phyloP scores from a whole-genome alignment of 2,329 filamentous ascomycete genomes.

The Ramularia collo-cygni region DNA sequence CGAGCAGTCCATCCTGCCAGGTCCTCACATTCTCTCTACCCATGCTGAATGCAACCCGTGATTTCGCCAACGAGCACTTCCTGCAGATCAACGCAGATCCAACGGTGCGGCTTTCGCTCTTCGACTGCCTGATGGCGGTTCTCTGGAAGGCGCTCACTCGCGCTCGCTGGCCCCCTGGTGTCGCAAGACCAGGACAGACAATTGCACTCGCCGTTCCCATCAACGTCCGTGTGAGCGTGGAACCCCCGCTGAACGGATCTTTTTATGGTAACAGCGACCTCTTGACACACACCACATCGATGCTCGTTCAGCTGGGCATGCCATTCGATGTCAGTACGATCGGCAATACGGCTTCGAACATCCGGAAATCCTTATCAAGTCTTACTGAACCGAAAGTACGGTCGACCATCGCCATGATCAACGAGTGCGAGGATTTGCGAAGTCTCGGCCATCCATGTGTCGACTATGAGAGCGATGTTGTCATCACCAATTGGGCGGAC shows the following conservation, averaged over 20 bases:
- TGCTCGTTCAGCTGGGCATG: conserved; percentile 6
- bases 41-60: conserved; percentile 7
- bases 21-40: conserved; percentile 15
- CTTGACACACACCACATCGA: conserved; percentile 5
- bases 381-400: conserved; percentile 11
- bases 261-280: conserved; percentile 13
- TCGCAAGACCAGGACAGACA: neutral
- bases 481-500: conserved; percentile 18
- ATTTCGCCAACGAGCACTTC: conserved; percentile 14
- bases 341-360: conserved; percentile 1
- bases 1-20: conserved; percentile 6
- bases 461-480: conserved; percentile 9
- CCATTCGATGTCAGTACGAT: conserved; percentile 15
- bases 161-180: conserved; percentile 7
- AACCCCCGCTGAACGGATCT: conserved; percentile 4
- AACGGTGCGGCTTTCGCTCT: conserved; percentile 4
- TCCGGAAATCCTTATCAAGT: conserved; percentile 3
- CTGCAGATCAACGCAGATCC: conserved; percentile 2
- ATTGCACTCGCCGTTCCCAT: conserved; percentile 7
- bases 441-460: neutral
- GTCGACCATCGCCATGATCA: conserved; percentile 15
- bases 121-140: conserved; percentile 16
- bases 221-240: conserved; percentile 12
- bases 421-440: conserved; percentile 7
- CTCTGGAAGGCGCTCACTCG: conserved; percentile 18